Base-by-base conservation (phyloP, 352 stramenopile genomes). In the Phytopythium oedochilum region DNA sequence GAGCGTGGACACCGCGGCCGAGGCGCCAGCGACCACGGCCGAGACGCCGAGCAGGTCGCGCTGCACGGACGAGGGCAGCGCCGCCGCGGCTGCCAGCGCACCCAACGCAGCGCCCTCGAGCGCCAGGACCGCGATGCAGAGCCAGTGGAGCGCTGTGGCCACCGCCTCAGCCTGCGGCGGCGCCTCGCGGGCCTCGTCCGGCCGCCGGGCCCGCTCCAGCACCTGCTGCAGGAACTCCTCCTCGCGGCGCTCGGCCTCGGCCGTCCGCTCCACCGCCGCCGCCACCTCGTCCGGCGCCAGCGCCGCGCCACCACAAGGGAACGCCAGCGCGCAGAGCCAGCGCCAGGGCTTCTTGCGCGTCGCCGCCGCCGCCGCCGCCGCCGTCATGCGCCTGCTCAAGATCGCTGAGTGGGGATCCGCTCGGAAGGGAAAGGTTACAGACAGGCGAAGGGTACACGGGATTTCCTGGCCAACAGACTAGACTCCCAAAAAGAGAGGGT, bases 261-360 rank as follows among this genome's bases (percentile, higher is more conserved):
- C 35, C 15, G 74, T 86, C 29, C 73, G 55, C n/a, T 82, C 64
- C 7, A 69, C 49, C 60, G 86, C 86, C 23, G 57, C 66, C 15
- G 67, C 45, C 9, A 70, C 80, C 63, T 88, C 83, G 15, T 88
- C 75, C 6, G 53, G 53, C 25, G 49, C 5, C 34, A 55, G 25
- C 17, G 32, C 34, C 11, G 49, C 34, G 35, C 23, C 66, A 23
- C 23, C 66, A 23, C 66, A 64, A 20, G 77, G 75, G 34, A 89
- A 82, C 2, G 57, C 61, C 62, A 89, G 68, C 23, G 78, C 72
- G 59, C 75, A 91, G 68, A 81, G 88, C 64, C 69, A 88, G 43
- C 78, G 75, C 78, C 80, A 91, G 12, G 80, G 78, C 68, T 88
- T 86, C 52, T 75, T 73, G 29, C 55, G 38, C 3, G 52, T 20